phyloP scores from a whole-genome alignment of 208 protist genomes.

The Balamuthia mandrillaris region DNA sequence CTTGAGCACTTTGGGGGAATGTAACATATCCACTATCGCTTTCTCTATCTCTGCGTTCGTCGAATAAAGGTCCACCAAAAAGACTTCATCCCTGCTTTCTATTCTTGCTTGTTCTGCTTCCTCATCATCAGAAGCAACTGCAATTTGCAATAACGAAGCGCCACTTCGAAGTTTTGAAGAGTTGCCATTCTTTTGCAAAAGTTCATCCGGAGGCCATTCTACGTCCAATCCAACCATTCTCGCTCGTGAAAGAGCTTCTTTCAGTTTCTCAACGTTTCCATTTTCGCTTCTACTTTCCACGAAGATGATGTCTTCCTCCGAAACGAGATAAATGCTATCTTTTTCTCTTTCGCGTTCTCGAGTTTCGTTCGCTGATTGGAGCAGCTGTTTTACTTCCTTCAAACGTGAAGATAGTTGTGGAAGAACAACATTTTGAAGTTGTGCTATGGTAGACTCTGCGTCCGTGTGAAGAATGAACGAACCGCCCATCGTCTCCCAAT shows the following conservation, averaged over 20 bases:
- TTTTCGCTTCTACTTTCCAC: neutral
- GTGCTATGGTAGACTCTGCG: neutral
- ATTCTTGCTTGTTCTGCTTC: no score
- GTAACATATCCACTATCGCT: neutral
- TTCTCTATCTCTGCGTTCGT: neutral
- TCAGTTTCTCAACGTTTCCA: neutral
- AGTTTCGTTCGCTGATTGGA: neutral
- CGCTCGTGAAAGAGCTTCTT: neutral
- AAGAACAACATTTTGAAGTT: neutral
- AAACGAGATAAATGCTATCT: neutral
- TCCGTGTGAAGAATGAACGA: conserved; percentile 6
- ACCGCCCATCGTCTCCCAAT: conserved; percentile 21
- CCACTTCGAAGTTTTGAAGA: no score
- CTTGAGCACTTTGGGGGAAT: neutral
- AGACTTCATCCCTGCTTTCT: neutral
- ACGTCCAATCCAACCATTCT: neutral
- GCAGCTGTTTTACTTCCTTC: neutral
- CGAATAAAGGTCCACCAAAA: neutral
- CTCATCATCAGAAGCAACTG: neutral
- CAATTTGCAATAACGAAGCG: conserved; percentile 3
- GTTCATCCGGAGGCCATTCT: neutral
- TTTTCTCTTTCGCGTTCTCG: neutral
- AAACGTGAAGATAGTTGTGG: neutral
- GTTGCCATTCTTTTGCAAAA: neutral
- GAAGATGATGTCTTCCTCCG: neutral